Conservation (phyloP, 306 rosid genomes). For the Quercus variabilis region DNA sequence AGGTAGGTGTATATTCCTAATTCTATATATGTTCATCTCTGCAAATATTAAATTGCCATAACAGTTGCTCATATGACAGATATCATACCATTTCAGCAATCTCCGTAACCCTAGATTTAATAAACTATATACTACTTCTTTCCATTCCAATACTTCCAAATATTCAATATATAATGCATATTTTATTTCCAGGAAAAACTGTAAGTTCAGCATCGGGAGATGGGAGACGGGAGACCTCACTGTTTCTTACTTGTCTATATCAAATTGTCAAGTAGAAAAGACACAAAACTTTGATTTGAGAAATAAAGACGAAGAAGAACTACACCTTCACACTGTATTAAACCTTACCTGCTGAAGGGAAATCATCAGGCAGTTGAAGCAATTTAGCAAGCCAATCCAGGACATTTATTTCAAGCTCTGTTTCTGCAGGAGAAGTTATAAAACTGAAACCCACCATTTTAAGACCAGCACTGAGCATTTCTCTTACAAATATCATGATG, state of each 20-base stretch:
- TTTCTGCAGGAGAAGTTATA: constrained; percentile 95
- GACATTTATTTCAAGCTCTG: constrained; percentile 84
- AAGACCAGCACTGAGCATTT: constrained; percentile 94
- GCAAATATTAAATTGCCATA: too few relatives aligned
- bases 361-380: constrained; percentile 54
- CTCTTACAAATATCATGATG: constrained; percentile 87
- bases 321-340: neutral
- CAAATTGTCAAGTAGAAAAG: neutral
- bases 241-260: neutral
- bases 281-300: neutral
- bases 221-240: neutral
- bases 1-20: neutral
- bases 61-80: neutral
- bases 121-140: too few relatives aligned
- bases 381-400: constrained; percentile 92
- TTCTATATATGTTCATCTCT: too few relatives aligned
- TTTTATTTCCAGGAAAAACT: neutral
- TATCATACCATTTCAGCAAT: too few relatives aligned
- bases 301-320: neutral
- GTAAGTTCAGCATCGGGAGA: neutral
- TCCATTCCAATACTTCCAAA: neutral
- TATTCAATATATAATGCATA: neutral
- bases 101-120: too few relatives aligned
- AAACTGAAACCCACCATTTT: constrained; percentile 91
- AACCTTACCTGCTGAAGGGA: constrained; percentile 64